A percentile compares a stretch with the other conserved stretches of the same genome.
Evolutionary conservation across 2,329 filamentous ascomycete genomes (phyloP).

Genomic region (Ramularia collo-cygni): DNA sequence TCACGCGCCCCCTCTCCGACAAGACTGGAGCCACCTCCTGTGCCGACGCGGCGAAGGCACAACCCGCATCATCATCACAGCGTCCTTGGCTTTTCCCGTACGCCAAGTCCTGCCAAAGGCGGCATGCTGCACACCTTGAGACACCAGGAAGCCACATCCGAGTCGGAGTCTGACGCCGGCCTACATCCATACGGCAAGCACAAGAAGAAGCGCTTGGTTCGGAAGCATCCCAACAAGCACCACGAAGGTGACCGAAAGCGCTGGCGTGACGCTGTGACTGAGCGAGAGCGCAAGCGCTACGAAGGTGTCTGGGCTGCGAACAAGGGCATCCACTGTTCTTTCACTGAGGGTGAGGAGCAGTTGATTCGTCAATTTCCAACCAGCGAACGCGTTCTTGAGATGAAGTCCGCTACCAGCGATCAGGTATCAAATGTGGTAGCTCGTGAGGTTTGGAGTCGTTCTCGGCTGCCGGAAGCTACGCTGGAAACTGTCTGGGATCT

Average conservation of each 20-base stretch:
- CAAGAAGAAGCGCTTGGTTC: slow-evolving; percentile 52
- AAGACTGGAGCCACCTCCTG: slow-evolving; percentile 36
- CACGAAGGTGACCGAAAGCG: slow-evolving; percentile 66
- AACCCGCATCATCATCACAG: slow-evolving; percentile 8
- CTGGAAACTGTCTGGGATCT: slow-evolving; percentile 72
- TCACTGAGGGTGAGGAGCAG: slow-evolving; percentile 18
- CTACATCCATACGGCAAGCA: slow-evolving; percentile 45
- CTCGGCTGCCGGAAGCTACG: slow-evolving; percentile 59
- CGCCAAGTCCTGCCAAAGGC: slow-evolving; percentile 40
- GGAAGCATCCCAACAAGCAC: slow-evolving; percentile 61
- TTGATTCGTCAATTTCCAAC: slow-evolving; percentile 6
- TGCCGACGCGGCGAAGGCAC: slow-evolving; percentile 22
- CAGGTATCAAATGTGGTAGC: slow-evolving; percentile 61
- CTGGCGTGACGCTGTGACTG: slow-evolving; percentile 69
- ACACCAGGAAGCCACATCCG: slow-evolving; percentile 36
- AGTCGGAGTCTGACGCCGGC: slow-evolving; percentile 34
- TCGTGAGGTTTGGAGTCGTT: slow-evolving; percentile 68
- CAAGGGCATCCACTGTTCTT: slow-evolving; percentile 47
- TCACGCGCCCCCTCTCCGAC: slow-evolving; percentile 34
- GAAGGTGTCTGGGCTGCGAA: slow-evolving; percentile 83
- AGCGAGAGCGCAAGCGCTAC: slow-evolving; percentile 68
- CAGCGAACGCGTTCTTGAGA: slow-evolving; percentile 7
- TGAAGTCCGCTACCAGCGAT: slow-evolving; percentile 10
- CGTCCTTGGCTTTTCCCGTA: slow-evolving; percentile 32
- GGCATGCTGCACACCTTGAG: slow-evolving; percentile 62